phyloP scores from a whole-genome alignment of 2,329 filamentous ascomycete genomes.

The Plenodomus lindquistii region DNA sequence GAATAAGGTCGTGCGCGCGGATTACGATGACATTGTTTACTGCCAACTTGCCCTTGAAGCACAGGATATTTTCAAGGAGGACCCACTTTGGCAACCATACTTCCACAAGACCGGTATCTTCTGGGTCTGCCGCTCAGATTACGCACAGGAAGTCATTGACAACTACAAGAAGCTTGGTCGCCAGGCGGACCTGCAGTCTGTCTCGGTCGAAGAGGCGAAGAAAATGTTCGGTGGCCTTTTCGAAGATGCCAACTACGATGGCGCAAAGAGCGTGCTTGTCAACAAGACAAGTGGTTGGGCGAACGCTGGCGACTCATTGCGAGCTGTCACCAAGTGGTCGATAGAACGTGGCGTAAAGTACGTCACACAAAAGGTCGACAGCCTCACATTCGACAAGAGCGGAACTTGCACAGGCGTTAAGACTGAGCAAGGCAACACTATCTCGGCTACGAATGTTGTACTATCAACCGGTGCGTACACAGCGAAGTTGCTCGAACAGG shows the following conservation, averaged over 20 bases:
- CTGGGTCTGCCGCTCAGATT: slow-evolving; percentile 47
- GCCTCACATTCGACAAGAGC: slow-evolving; percentile 53
- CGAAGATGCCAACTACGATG: slow-evolving; percentile 62
- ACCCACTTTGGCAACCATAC: slow-evolving; percentile 59
- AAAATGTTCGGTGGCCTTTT: slow-evolving; percentile 63
- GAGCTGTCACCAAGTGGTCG: slow-evolving; percentile 57
- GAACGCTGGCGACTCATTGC: slow-evolving; percentile 62
- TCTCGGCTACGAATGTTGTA: slow-evolving; percentile 34
- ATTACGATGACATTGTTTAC: slow-evolving; percentile 69
- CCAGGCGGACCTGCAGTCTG: slow-evolving; percentile 50
- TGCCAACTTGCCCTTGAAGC: slow-evolving; percentile 68
- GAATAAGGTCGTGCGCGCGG: slow-evolving; percentile 73
- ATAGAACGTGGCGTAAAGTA: slow-evolving; percentile 64
- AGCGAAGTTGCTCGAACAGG: slow-evolving; percentile 51
- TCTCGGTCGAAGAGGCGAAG: slow-evolving; percentile 56
- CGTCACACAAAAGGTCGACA: slow-evolving; percentile 56
- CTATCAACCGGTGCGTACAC: slow-evolving; percentile 51
- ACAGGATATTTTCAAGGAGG: slow-evolving; percentile 62
- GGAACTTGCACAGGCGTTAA: slow-evolving; percentile 48
- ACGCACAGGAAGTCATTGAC: slow-evolving; percentile 53
- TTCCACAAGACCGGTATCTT: slow-evolving; percentile 59
- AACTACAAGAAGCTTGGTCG: slow-evolving; percentile 57
- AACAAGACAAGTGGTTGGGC: slow-evolving; percentile 67
- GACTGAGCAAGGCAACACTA: slow-evolving; percentile 38
- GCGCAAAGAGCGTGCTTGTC: slow-evolving; percentile 62